Percentiles rank a stretch among this genome's conserved stretches.
phyloP scores from a whole-genome alignment of 2,329 filamentous ascomycete species.

The Volutella citrinella region DNA sequence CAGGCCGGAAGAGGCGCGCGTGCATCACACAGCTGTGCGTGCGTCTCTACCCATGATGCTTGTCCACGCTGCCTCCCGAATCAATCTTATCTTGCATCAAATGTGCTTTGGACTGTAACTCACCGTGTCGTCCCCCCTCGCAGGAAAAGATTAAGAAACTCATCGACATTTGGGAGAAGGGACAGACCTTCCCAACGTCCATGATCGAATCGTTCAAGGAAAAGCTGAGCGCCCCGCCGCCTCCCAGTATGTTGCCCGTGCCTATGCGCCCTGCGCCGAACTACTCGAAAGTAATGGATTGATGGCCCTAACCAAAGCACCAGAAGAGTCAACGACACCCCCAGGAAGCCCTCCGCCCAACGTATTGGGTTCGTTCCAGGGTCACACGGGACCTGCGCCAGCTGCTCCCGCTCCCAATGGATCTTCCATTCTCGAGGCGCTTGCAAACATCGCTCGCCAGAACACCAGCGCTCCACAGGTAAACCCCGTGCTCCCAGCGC shows the following conservation, averaged over 20 bases:
- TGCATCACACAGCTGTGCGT: too few species aligned
- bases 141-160: conserved; percentile 94
- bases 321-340: conserved; percentile 71
- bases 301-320: conserved; percentile 39
- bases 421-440: conserved; percentile 69
- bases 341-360: conserved; percentile 57
- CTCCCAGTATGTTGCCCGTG: conserved; percentile 58
- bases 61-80: conserved; percentile 17
- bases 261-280: conserved; percentile 2
- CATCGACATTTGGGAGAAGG: conserved; percentile 97
- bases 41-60: conserved; percentile 14
- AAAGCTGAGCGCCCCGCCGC: conserved; percentile 62
- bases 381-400: conserved; percentile 31
- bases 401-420: conserved; percentile 42
- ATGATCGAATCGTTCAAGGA: conserved; percentile 83
- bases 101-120: conserved; percentile 27
- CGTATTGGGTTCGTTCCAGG: conserved; percentile 38
- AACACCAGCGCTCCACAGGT: conserved; percentile 52
- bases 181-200: conserved; percentile 78
- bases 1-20: conserved; percentile 14
- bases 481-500: conserved; percentile 34
- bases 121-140: too few species aligned
- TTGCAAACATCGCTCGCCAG: conserved; percentile 78
- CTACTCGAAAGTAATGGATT: conserved; percentile 7
- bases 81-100: too few species aligned